A percentile compares a stretch with the other conserved stretches of the same genome.
These are phyloP conservation scores for Zopfochytrium polystomum DNA, from an alignment of 371 early-diverging fungal genomes.

Conservation along the genomic window DNA sequence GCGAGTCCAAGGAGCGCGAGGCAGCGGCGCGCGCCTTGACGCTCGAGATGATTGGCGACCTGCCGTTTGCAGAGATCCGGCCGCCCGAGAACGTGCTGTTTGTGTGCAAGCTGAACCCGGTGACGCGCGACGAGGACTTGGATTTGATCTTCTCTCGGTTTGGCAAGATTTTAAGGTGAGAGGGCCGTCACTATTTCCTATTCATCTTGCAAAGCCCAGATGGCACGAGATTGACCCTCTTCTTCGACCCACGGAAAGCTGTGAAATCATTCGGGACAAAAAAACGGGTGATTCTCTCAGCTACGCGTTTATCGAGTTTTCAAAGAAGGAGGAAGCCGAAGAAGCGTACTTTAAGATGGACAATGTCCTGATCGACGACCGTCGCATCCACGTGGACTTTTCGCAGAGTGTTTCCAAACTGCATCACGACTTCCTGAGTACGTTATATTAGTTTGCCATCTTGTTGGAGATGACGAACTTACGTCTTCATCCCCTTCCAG, in stretches of 20 bases:
- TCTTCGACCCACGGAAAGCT: slow-evolving; percentile 46
- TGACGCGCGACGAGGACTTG: slow-evolving; percentile 88
- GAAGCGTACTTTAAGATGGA: slow-evolving; percentile 90
- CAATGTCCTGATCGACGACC: slow-evolving; percentile 93
- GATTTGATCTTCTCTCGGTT: slow-evolving; percentile 91
- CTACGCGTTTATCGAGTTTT: slow-evolving; percentile 96
- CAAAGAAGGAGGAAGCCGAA: slow-evolving; percentile 80
- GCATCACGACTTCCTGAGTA: slow-evolving; percentile 48
- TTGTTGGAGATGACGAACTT: no score
- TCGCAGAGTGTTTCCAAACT: slow-evolving; percentile 92
- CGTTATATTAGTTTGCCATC: slow-evolving; percentile 11
- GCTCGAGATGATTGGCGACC: slow-evolving; percentile 96
- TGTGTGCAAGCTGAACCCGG: slow-evolving; percentile 93
- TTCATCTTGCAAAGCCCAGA: background rate
- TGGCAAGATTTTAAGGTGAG: slow-evolving; percentile 69
- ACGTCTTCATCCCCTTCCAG: slow-evolving; percentile 8
- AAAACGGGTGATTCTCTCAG: slow-evolving; percentile 81
- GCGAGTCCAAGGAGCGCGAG: slow-evolving; percentile 64
- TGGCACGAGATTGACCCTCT: background rate
- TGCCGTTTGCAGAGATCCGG: slow-evolving; percentile 93
- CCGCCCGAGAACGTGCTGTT: slow-evolving; percentile 96
- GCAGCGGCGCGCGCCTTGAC: slow-evolving; percentile 88
- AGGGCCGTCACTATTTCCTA: no score
- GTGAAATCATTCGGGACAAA: slow-evolving; percentile 88
- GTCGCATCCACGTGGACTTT: slow-evolving; percentile 96